Evolutionary conservation across 441 rosid genomes (phyloP).

Genomic region (Omphalea diandra): DNA sequence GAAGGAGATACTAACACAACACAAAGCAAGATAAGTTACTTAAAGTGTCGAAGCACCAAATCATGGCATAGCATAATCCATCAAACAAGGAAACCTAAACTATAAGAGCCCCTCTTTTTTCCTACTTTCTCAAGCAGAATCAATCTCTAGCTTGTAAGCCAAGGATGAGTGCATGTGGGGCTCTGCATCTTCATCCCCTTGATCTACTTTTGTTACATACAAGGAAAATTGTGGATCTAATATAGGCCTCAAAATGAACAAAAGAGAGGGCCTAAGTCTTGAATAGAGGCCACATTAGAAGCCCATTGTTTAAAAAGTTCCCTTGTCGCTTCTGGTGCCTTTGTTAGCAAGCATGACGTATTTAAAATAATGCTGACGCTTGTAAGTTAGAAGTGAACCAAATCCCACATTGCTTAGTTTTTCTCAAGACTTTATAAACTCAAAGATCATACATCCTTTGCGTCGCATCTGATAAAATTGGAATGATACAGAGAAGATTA

Average conservation of each 20-base stretch:
- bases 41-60: conserved; percentile 24
- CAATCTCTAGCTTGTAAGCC: background rate
- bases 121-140: background rate
- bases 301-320: background rate
- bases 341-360: background rate
- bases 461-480: conserved; percentile 59
- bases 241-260: background rate
- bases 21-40: conserved; percentile 19
- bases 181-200: background rate
- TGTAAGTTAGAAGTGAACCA: background rate
- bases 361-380: background rate
- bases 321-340: background rate
- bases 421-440: background rate
- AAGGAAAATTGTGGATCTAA: too few relatives aligned
- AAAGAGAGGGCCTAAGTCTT: background rate
- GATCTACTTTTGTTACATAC: too few relatives aligned
- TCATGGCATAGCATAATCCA: conserved; percentile 15
- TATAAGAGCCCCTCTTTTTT: background rate
- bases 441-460: background rate
- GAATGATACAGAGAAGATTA: conserved; percentile 72
- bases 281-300: background rate
- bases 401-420: background rate
- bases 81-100: conserved; percentile 7
- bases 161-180: background rate
- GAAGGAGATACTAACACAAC: background rate